Evolutionary conservation across 768 basidiomycete species (phyloP).

Genomic region (Calocera cornea): DNA sequence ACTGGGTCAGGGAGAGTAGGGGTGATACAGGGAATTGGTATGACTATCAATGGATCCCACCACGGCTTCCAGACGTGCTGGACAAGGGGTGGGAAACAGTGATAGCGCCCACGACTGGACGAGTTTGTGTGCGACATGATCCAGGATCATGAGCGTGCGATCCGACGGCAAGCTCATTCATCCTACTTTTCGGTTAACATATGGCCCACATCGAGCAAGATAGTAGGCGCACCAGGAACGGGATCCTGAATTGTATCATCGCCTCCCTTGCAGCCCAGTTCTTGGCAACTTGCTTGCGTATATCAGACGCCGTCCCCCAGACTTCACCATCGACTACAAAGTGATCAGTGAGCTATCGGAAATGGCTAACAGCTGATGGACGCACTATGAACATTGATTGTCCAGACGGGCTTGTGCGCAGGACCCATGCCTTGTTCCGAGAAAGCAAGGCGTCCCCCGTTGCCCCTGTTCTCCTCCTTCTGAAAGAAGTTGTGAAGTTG

Average conservation of each 20-base stretch:
- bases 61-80: background rate
- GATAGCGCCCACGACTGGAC: background rate
- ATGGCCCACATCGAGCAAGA: background rate
- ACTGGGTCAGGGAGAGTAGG: no score
- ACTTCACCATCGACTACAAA: slow-evolving; percentile 34
- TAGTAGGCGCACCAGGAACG: background rate
- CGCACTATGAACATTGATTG: background rate
- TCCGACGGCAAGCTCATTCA: background rate
- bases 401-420: background rate
- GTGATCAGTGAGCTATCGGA: background rate
- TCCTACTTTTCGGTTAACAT: background rate
- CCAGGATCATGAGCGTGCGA: background rate
- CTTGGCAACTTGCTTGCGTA: slow-evolving; percentile 29
- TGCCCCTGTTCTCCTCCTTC: background rate
- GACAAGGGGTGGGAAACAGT: background rate
- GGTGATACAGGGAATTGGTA: background rate
- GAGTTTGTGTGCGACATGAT: background rate
- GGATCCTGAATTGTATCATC: slow-evolving; percentile 8
- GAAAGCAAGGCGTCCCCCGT: background rate
- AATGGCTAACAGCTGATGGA: background rate
- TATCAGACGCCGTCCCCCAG: slow-evolving; percentile 35
- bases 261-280: slow-evolving; percentile 25
- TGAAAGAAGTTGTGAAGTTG: slow-evolving; percentile 2
- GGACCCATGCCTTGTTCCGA: background rate
- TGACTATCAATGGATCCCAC: background rate